A percentile compares a stretch with the other conserved stretches of the same genome.
Conservation (phyloP, 345 rosid species). For the Mercurialis annua region DNA sequence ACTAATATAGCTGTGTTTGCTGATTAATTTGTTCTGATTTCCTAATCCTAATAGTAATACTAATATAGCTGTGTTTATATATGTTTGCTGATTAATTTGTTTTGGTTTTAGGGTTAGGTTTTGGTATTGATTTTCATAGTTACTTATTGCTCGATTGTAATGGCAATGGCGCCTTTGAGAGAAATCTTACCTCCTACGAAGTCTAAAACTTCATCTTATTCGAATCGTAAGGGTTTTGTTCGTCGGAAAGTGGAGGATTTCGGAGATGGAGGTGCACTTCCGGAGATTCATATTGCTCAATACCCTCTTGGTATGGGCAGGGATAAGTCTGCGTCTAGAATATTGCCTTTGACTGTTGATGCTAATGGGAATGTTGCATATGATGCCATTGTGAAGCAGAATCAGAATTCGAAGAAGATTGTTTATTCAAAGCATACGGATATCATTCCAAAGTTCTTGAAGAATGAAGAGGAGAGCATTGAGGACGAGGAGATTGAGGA, state of each 20-base stretch:
- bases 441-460: conserved; percentile 70
- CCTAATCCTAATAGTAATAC: no score
- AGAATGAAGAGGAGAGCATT: conserved; percentile 38
- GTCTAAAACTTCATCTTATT: conserved; percentile 49
- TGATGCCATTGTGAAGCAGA: conserved; percentile 82
- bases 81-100: no score
- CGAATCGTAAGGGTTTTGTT: conserved; percentile 70
- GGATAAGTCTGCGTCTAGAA: conserved; percentile 63
- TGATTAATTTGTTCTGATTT: no score
- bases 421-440: conserved; percentile 85
- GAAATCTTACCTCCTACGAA: conserved; percentile 70
- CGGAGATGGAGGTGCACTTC: conserved; percentile 98
- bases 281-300: conserved; percentile 88
- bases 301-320: conserved; percentile 92
- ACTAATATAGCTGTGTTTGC: no score
- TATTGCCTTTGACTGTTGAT: conserved; percentile 77
- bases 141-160: no score
- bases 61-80: no score
- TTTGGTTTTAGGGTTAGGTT: no score
- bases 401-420: conserved; percentile 63
- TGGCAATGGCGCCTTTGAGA: conserved; percentile 64
- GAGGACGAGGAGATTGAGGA: conserved; percentile 68
- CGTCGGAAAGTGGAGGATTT: conserved; percentile 83
- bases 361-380: conserved; percentile 84
- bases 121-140: no score